Evolutionary conservation across 2,329 filamentous ascomycete genomes (phyloP).

Genomic region (Fusarium albosuccineum): DNA sequence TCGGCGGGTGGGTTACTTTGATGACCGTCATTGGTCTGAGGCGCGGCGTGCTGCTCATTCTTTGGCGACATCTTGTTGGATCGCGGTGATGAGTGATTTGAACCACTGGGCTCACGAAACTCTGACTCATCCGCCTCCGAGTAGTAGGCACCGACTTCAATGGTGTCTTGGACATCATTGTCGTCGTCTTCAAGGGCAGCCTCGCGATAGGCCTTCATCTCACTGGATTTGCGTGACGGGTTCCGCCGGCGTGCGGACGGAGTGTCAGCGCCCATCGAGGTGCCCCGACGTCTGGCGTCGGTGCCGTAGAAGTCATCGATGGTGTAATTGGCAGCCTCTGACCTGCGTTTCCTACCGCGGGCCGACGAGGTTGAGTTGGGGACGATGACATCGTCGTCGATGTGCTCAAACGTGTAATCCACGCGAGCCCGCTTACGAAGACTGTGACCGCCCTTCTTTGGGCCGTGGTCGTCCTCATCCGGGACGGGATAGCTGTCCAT

Average conservation of each 20-base stretch:
- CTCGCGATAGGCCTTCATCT: constrained; percentile 50
- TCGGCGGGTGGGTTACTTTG: constrained; percentile 12
- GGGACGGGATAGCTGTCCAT: constrained; percentile 56
- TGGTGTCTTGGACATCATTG: constrained; percentile 68
- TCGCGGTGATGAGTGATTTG: constrained; percentile 48
- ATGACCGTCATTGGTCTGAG: constrained; percentile 11
- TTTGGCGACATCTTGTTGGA: constrained; percentile 38
- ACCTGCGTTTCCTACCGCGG: constrained; percentile 54
- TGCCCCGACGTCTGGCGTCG: constrained; percentile 53
- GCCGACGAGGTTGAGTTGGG: constrained; percentile 52
- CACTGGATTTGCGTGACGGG: constrained; percentile 55
- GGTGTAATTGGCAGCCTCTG: constrained; percentile 51
- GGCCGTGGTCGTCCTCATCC: constrained; percentile 63
- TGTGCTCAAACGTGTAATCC: constrained; percentile 68
- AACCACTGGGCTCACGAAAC: constrained; percentile 39
- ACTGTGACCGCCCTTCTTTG: constrained; percentile 70
- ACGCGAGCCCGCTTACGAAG: constrained; percentile 68
- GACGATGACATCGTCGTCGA: constrained; percentile 60
- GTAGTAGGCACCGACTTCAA: constrained; percentile 64
- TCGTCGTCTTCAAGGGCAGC: constrained; percentile 53
- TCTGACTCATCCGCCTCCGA: constrained; percentile 52
- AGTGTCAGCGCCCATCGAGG: constrained; percentile 53
- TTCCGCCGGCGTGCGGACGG: constrained; percentile 56
- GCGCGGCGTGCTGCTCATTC: constrained; percentile 28
- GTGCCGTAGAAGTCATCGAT: constrained; percentile 49